Evolutionary conservation across 2,329 filamentous ascomycete species (phyloP).

Genomic region (Colletotrichum kahawae): DNA sequence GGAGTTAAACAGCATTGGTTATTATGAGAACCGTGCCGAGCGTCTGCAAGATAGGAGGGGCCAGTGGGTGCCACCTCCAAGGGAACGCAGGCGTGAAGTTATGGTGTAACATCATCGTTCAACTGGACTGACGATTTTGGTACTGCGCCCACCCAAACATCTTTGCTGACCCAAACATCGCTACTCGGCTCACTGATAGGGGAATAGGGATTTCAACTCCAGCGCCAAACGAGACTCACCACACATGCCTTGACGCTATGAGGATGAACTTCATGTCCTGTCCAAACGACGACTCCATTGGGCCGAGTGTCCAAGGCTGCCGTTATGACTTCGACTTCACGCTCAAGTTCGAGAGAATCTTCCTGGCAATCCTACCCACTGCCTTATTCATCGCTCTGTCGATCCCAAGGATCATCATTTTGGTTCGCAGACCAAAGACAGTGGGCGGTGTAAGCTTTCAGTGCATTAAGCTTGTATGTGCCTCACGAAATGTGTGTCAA

Average conservation of each 20-base stretch:
- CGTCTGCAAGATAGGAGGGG: background rate
- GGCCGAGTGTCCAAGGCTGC: constrained; percentile 41
- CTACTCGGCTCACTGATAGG: background rate
- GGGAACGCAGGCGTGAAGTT: background rate
- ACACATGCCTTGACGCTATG: background rate
- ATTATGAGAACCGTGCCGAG: background rate
- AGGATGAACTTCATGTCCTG: constrained; percentile 16
- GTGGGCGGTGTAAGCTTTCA: constrained; percentile 32
- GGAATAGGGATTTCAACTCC: background rate
- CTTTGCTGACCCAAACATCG: background rate
- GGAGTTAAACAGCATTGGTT: background rate
- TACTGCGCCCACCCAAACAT: background rate
- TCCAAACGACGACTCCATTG: constrained; percentile 35
- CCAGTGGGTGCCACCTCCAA: background rate
- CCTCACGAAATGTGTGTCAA: background rate
- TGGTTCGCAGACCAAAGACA: constrained; percentile 30
- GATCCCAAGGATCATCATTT: constrained; percentile 29
- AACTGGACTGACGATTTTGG: background rate
- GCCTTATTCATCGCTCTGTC: constrained; percentile 36
- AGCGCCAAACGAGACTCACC: background rate
- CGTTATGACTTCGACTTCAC: constrained; percentile 49
- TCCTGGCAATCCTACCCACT: constrained; percentile 41
- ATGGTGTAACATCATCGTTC: background rate
- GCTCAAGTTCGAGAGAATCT: constrained; percentile 45
- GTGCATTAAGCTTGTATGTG: constrained; percentile 24